Percentiles rank a stretch among this genome's conserved stretches.
phyloP scores from a whole-genome alignment of 2,329 filamentous ascomycete species.

The Monosporascus sp. region DNA sequence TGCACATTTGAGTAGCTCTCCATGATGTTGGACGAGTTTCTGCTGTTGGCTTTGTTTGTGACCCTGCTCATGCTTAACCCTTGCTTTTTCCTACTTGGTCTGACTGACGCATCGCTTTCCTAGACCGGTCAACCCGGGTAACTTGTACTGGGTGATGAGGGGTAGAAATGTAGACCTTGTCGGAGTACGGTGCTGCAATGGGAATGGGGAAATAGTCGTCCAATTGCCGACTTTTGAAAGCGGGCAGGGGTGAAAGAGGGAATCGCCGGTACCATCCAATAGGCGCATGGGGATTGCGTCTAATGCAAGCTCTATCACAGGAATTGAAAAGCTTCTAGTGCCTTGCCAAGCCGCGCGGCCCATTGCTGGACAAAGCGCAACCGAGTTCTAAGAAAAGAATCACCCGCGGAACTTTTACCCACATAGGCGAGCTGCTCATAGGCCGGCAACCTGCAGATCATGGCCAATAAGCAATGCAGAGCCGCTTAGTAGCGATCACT shows the following conservation, averaged over 20 bases:
- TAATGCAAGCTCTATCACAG: constrained; percentile 1
- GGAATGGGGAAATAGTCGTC: not conserved
- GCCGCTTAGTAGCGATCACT: constrained; percentile 20
- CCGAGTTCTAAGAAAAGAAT: not conserved
- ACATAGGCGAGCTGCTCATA: constrained; percentile 2
- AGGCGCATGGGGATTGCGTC: not conserved
- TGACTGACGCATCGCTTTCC: not conserved
- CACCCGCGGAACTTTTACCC: not conserved
- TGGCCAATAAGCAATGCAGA: constrained; percentile 17
- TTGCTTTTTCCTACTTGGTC: not conserved
- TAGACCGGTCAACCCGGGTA: too few species aligned
- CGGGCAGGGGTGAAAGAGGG: not conserved
- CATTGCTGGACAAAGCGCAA: not conserved
- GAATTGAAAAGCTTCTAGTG: not conserved
- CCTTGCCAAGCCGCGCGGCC: not conserved
- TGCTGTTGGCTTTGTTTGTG: not conserved
- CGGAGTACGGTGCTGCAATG: not conserved
- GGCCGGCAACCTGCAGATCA: constrained; percentile 5
- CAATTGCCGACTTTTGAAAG: not conserved
- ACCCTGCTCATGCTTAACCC: not conserved
- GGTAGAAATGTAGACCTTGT: not conserved
- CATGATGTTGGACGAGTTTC: not conserved
- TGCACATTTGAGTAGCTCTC: not conserved
- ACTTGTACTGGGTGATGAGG: not conserved
- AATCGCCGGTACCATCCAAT: not conserved